Evolutionary conservation across 1,139 yeast species (phyloP).

Genomic region (Pichia sp.): DNA sequence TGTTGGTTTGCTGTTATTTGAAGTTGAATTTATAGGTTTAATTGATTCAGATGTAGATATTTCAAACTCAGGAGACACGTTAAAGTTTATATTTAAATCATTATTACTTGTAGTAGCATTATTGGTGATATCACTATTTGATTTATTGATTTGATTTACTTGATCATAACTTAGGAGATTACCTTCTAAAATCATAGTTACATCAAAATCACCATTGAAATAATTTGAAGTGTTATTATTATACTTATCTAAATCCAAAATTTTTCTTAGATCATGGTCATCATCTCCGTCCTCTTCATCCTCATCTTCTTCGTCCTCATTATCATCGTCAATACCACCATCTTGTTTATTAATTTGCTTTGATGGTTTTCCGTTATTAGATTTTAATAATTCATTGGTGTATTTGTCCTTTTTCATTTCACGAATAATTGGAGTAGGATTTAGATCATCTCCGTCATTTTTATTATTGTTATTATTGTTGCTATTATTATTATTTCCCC

Average conservation of each 20-base stretch:
- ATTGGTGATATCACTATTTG: no score
- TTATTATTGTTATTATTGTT: constrained; percentile 5
- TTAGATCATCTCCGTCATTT: constrained; percentile 28
- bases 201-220: constrained; percentile 6
- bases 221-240: background rate
- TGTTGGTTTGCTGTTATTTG: background rate
- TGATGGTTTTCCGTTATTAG: no score
- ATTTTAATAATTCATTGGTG: background rate
- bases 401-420: background rate
- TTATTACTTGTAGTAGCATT: background rate
- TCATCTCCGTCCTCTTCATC: background rate
- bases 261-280: background rate
- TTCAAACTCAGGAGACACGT: background rate
- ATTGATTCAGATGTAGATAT: background rate
- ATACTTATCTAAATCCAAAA: background rate
- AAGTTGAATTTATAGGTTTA: background rate
- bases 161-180: background rate
- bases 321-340: background rate
- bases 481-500: constrained; percentile 2
- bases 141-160: no score
- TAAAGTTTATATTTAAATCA: background rate
- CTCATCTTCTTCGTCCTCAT: background rate
- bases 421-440: constrained; percentile 26
- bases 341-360: background rate
- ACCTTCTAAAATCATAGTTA: constrained; percentile 3